Evolutionary conservation across 345 rosid genomes (phyloP).

Genomic region (Citrus australasica): DNA sequence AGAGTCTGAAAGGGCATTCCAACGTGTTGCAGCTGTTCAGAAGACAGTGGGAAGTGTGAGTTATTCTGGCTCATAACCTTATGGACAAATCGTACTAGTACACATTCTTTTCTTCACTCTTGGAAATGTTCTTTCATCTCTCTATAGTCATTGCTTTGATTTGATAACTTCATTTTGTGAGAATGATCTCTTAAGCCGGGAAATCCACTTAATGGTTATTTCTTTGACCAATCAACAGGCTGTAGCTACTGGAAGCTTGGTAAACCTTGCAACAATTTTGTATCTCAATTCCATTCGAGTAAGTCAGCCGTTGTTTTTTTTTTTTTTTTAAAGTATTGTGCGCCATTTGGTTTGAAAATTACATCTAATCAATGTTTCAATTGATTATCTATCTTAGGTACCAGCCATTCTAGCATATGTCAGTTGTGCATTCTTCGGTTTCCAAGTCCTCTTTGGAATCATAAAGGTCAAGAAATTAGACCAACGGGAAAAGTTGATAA

Average conservation of each 20-base stretch:
- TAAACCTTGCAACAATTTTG: constrained; percentile 89
- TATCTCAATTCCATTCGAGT: constrained; percentile 83
- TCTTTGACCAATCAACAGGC: constrained; percentile 51
- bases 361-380: background rate
- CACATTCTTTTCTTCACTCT: background rate
- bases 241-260: constrained; percentile 92
- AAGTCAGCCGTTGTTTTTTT: constrained; percentile 26
- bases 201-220: background rate
- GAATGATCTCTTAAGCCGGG: background rate
- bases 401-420: constrained; percentile 69
- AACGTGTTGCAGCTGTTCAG: constrained; percentile 93
- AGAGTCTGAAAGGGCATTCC: constrained; percentile 94
- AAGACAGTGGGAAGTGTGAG: constrained; percentile 93
- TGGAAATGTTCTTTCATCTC: background rate
- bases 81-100: background rate
- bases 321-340: background rate
- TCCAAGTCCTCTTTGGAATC: constrained; percentile 78
- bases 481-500: constrained; percentile 76
- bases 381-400: constrained; percentile 39
- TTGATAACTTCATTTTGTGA: background rate
- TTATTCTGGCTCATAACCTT: constrained; percentile 6
- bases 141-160: background rate
- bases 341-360: background rate
- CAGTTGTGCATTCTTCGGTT: constrained; percentile 68
- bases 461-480: constrained; percentile 80